A percentile compares a stretch with the other conserved stretches of the same genome.
These are phyloP conservation scores for Hymenoscyphus salicellus DNA, from an alignment of 2,329 filamentous ascomycete genomes.

Conservation along the genomic window DNA sequence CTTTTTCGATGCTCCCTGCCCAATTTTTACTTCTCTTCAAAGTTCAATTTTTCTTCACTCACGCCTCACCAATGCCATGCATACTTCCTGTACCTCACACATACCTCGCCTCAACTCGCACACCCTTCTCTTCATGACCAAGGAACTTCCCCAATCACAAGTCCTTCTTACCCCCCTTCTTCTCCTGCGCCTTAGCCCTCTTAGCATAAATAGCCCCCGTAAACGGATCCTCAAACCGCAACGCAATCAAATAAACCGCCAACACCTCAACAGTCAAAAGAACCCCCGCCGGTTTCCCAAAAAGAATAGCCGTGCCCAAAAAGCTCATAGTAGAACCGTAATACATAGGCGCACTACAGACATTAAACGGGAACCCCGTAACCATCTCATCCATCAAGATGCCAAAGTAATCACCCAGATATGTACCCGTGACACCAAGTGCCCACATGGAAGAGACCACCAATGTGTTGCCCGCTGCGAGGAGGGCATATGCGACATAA, in stretches of 20 bases:
- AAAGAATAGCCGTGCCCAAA: slow-evolving; percentile 78
- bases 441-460: slow-evolving; percentile 88
- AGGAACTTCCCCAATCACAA: slow-evolving; percentile 15
- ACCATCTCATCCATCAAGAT: slow-evolving; percentile 96
- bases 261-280: slow-evolving; percentile 73
- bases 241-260: slow-evolving; percentile 73
- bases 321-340: slow-evolving; percentile 91
- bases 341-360: slow-evolving; percentile 93
- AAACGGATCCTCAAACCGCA: slow-evolving; percentile 90
- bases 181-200: slow-evolving; percentile 58
- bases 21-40: slow-evolving; percentile 1
- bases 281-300: slow-evolving; percentile 82
- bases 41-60: slow-evolving; percentile 3
- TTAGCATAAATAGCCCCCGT: slow-evolving; percentile 90
- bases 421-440: slow-evolving; percentile 91
- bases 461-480: slow-evolving; percentile 74
- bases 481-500: slow-evolving; percentile 66
- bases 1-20: slow-evolving; percentile 14
- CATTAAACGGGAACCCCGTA: slow-evolving; percentile 92
- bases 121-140: background rate
- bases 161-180: slow-evolving; percentile 34
- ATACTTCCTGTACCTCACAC: background rate
- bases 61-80: background rate
- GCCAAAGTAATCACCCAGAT: slow-evolving; percentile 97
- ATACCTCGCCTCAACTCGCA: slow-evolving; percentile 2